phyloP scores from a whole-genome alignment of 352 stramenopile species.

The Phytophthora meadii region DNA sequence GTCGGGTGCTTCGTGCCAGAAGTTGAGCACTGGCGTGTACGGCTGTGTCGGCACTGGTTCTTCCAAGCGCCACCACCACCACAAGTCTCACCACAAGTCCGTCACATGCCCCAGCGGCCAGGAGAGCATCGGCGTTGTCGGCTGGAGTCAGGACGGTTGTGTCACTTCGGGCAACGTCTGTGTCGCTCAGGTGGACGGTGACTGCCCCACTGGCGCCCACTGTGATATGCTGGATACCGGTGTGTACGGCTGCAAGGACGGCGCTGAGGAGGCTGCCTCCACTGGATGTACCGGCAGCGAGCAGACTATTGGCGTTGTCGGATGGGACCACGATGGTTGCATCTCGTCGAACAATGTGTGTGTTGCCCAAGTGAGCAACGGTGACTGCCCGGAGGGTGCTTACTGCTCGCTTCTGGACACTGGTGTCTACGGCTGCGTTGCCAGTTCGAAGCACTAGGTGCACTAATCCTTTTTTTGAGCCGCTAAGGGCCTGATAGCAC shows the following conservation, averaged over 20 bases:
- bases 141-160: slow-evolving; percentile 17
- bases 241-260: slow-evolving; percentile 31
- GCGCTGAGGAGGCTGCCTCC: slow-evolving; percentile 4
- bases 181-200: slow-evolving; percentile 22
- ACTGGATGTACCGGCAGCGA: slow-evolving; percentile 15
- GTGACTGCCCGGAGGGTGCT: slow-evolving; percentile 22
- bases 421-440: slow-evolving; percentile 40
- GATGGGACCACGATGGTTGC: slow-evolving; percentile 31
- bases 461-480: slow-evolving; percentile 2
- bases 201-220: slow-evolving; percentile 26
- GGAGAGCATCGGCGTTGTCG: slow-evolving; percentile 27
- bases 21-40: slow-evolving; percentile 40
- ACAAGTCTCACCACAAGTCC: slow-evolving; percentile 15
- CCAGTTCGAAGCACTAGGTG: slow-evolving; percentile 27
- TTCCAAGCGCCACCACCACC: slow-evolving; percentile 14
- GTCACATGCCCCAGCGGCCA: slow-evolving; percentile 21
- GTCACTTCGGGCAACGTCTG: slow-evolving; percentile 13
- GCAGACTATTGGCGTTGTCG: slow-evolving; percentile 23
- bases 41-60: slow-evolving; percentile 24
- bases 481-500: slow-evolving; percentile 4
- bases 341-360: slow-evolving; percentile 20
- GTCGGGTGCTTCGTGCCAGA: slow-evolving; percentile 25
- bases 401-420: slow-evolving; percentile 36
- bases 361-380: slow-evolving; percentile 30
- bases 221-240: slow-evolving; percentile 33